Evolutionary conservation across 108 stramenopile species (phyloP), one percentile per base, ranked within the genome.

Genomic region (Skeletonema potamos): DNA sequence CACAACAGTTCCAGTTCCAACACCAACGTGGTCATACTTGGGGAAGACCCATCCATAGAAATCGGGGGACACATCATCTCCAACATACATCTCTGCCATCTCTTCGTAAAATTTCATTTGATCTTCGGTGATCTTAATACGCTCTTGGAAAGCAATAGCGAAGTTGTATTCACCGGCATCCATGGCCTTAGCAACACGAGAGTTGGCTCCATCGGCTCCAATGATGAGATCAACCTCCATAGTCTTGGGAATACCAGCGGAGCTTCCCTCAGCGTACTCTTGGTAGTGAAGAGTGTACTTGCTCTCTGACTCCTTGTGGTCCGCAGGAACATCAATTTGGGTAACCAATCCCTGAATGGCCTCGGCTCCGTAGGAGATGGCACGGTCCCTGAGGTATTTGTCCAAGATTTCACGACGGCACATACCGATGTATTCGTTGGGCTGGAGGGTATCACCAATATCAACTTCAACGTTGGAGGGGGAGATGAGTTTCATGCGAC

Each of bases 21-120:
- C 97, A 65, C 96, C 97, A 41, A 98, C 97, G 84, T 98, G 97
- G 86, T 98, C 97, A 80, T 98, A 97, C 85, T 98, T 98, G 82
- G 97, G 97, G 90, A 98, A 98, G 58, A 98, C 97, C 97, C 97
- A 98, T 63, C 96, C 97, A 82, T 98, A 98, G 76, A 98, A 98
- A 78, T 98, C 97, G 30, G 97, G 97, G 37, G 94, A 95, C 57
- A 98, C 97, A 82, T 98, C 97, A 66, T 98, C 97, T 28, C 97
- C 97, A n/a, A 98, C 97, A 67, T 98, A 98, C 95, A 97, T 97
- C 82, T 97, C 95, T 11, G 96, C 94, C 89, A 97, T 93, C 82
- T 97, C 97, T 79, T 98, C 96, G 88, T 98, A 98, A 74, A 98
- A 98, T 6, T 71, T 76, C 97, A 98, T 98, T 89, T 98, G 88